Base-by-base conservation (phyloP, 345 rosid genomes). In the Diplotaxis tenuifolia region DNA sequence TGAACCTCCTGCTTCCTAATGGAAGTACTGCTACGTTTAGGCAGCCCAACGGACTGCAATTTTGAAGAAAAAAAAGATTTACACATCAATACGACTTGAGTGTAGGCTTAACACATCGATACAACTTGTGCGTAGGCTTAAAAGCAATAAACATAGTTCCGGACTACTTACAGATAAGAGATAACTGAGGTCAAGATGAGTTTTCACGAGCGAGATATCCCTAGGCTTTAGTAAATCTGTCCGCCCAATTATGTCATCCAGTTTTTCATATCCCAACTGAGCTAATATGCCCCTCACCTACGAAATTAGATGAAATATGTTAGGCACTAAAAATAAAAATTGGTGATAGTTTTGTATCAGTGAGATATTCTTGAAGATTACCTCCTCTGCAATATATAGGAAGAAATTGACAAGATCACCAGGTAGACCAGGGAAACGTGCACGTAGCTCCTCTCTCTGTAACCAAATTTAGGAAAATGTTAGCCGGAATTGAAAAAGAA, bases 371-470 rank as follows among this genome's bases (percentile, higher is more conserved):
- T 56, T 5, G 28, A 27, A 15, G 65, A 63, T 62, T 82, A 95
- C 99, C 96, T 95, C 99, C 86, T 95, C 99, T 28, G 99, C 99
- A 65, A 95, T 96, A 65, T 95, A 95, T 42, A 92, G 70, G 81
- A 95, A 95, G 84, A 74, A 95, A 77, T 92, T 95, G 74, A 92
- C 99, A 82, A 95, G 96, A 81, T 95, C 99, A 77, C 96, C 97
- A 65, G 99, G 99, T 52, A 95, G 93, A 74, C 99, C 97, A 73
- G 99, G 99, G 83, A 95, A 95, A 50, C 99, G 87, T 11, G 99
- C 97, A 76, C 97, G 97, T 20, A 95, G 79, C 83, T 95, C 99
- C 82, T 95, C 99, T 79, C 97, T 85, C 97, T 95, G 64, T 49
- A 71, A 66, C 57, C 64, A n/a, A 76, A 73, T 62, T 23, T 50